phyloP scores from a whole-genome alignment of 2,329 filamentous ascomycete genomes.

The Alternaria arbusti region DNA sequence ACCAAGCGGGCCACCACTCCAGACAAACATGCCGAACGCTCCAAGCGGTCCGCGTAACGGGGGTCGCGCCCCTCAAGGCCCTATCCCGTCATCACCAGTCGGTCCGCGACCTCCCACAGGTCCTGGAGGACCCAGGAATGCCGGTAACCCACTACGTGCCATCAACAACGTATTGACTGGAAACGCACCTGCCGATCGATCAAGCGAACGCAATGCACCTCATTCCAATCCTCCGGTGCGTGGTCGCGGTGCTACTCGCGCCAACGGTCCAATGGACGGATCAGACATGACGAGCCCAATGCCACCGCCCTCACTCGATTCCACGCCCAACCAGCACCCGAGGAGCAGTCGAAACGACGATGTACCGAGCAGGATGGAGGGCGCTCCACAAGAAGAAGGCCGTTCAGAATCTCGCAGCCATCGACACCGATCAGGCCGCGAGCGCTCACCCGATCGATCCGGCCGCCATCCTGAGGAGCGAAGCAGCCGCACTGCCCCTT shows the following conservation, averaged over 20 bases:
- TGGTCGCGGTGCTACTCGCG: constrained; percentile 39
- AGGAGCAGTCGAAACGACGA: constrained; percentile 30
- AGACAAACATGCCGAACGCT: constrained; percentile 41
- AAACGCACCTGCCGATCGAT: constrained; percentile 31
- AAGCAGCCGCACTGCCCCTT: constrained; percentile 26
- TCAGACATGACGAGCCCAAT: constrained; percentile 24
- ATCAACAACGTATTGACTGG: constrained; percentile 42
- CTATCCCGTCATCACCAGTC: constrained; percentile 37
- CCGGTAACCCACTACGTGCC: constrained; percentile 31
- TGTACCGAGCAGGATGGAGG: constrained; percentile 23
- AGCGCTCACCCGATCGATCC: constrained; percentile 30
- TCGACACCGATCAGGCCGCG: constrained; percentile 36
- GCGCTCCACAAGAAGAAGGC: constrained; percentile 28
- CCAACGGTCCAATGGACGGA: constrained; percentile 27
- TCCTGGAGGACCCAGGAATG: constrained; percentile 34
- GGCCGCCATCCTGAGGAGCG: constrained; percentile 39
- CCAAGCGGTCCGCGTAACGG: constrained; percentile 46
- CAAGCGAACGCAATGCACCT: constrained; percentile 19
- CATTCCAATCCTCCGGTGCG: constrained; percentile 35
- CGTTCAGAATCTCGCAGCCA: constrained; percentile 38
- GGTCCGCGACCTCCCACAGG: constrained; percentile 43
- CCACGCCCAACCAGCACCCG: constrained; percentile 29
- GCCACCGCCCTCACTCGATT: constrained; percentile 32
- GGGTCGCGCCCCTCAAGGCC: constrained; percentile 30
- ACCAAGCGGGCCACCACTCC: constrained; percentile 30